Conservation (phyloP, 192 early-diverging fungal species). For the Coemansia sp. region DNA sequence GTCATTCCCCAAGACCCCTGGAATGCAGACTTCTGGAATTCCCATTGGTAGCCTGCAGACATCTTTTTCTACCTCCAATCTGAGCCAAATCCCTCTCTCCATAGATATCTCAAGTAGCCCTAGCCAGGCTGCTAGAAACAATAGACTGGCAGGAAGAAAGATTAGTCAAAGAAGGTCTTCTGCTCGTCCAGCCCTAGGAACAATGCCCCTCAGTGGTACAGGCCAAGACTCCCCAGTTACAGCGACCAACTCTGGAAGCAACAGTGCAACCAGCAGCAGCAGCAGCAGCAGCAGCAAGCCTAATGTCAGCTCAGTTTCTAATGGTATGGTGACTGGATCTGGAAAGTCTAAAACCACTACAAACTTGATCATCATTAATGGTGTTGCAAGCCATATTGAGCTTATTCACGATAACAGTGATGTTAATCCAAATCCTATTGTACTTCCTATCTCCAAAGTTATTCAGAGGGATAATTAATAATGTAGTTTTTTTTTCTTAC, state of each 20-base stretch:
- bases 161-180: not conserved
- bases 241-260: not conserved
- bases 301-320: not conserved
- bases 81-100: not conserved
- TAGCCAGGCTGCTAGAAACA: not conserved
- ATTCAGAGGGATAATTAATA: slow-evolving; percentile 10
- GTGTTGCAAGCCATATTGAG: slow-evolving; percentile 33
- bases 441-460: slow-evolving; percentile 33
- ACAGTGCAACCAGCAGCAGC: not conserved
- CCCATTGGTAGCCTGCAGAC: not conserved
- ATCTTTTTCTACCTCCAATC: not conserved
- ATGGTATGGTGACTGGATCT: not conserved
- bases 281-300: not conserved
- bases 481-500: not conserved
- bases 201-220: not conserved
- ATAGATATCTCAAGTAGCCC: not conserved
- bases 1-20: too few relatives aligned
- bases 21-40: not conserved
- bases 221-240: not conserved
- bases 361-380: slow-evolving; percentile 33
- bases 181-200: not conserved
- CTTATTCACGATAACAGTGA: slow-evolving; percentile 24
- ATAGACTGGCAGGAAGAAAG: not conserved
- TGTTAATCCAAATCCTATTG: slow-evolving; percentile 36
- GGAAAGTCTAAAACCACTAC: slow-evolving; percentile 25